phyloP scores from a whole-genome alignment of 371 early-diverging fungal genomes.

The Mucor sp. region DNA sequence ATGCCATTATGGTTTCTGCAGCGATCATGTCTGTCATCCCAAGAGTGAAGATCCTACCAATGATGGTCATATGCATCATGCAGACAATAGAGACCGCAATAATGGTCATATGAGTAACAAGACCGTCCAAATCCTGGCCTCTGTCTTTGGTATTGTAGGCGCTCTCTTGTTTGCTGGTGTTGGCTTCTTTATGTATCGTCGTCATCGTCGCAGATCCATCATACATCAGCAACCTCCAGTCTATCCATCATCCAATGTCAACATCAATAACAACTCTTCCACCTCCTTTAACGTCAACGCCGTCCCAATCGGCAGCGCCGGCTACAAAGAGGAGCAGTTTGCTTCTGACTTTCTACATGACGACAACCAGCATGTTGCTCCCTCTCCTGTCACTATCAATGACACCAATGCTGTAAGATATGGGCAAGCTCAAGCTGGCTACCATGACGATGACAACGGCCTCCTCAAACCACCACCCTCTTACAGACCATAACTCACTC shows the following conservation, averaged over 20 bases:
- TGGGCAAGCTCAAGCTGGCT: not conserved
- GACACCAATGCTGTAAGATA: not conserved
- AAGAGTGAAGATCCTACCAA: not conserved
- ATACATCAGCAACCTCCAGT: not conserved
- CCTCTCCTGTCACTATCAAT: not conserved
- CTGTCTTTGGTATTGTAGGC: conserved; percentile 8
- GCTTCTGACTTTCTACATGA: conserved; percentile 7
- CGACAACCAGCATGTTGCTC: not conserved
- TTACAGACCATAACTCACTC: not conserved
- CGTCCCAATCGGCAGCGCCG: not conserved
- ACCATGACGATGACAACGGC: not conserved
- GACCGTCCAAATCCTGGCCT: conserved; percentile 3
- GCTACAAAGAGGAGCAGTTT: conserved; percentile 8
- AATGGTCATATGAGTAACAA: not conserved
- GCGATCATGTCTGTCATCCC: not conserved
- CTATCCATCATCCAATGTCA: not conserved
- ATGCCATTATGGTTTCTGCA: conserved; percentile 4
- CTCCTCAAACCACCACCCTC: conserved; percentile 8
- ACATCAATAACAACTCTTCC: not conserved
- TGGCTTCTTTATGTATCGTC: not conserved
- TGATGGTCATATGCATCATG: not conserved
- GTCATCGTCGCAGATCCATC: not conserved
- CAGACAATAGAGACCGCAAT: not conserved
- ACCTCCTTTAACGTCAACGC: not conserved
- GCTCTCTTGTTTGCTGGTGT: not conserved